Base-by-base conservation (phyloP, 352 stramenopile genomes). In the Peronospora tabacina region DNA sequence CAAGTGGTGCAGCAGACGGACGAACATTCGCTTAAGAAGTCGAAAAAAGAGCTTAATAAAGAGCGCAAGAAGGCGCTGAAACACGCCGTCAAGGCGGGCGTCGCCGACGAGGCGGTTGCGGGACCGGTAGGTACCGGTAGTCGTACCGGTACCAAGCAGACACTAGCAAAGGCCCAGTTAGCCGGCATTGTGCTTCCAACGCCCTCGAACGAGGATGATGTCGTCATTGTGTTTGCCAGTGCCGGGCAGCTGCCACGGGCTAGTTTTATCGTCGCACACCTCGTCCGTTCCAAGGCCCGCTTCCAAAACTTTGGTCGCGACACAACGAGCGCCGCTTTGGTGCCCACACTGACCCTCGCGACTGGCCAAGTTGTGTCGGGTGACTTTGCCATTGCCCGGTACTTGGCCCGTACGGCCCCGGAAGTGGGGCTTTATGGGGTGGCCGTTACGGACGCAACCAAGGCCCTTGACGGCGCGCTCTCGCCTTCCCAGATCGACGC, bases 1-100 rank as follows among this genome's bases (percentile, higher is more conserved):
- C 26, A 64, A 42, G 7, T 40, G 1, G 43, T 57, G n/a, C 17
- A 44, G 8, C 44, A 63, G 16, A 41, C 53, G 42, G 29, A 55
- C 17, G 67, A 68, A 19, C 72, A 89, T 19, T 58, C 70, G 5
- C 66, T 48, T 30, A 88, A 87, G 46, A 89, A 87, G 58, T 85
- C 72, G 53, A 92, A 92, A 69, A 92, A 92, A 68, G 75, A 92
- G 62, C 67, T 92, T 11, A 92, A 90, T 68, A 92, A 92, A 66
- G 81, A 92, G 65, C 72, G 71, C 50, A 92, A 92, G 75, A 92
- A 92, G 58, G 78, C 75, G 12, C 68, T 84, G 42, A 92, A 92
- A 55, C 60, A 70, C 6, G 72, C 75, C n/a, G 30, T 82, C 32
- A 91, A 91, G 71, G 50, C 58, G 35, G 72, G 72, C 28, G 70